Base-by-base conservation (phyloP, 2,329 filamentous ascomycete species). In the Phaeosphaeriaceae sp. region DNA sequence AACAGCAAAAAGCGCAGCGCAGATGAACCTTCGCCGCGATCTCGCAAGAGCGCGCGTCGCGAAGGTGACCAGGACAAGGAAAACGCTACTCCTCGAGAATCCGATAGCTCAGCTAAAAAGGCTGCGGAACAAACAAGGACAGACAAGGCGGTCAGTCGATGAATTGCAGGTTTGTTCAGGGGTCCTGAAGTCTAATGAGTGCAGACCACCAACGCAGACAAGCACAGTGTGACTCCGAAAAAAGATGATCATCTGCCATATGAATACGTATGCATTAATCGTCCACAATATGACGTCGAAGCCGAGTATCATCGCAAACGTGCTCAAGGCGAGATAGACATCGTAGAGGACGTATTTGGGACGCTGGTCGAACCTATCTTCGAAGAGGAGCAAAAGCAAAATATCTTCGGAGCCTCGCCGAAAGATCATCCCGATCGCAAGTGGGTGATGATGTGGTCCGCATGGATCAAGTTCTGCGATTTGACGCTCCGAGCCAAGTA, bases 371-470 rank as follows among this genome's bases (percentile, higher is more conserved):
- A 51, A 17, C 57, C 59, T 31, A 52, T 41, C 13, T 46, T 53
- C 31, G 53, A 67, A 5, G 17, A 52, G 20, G 62, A 62, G n/a
- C 24, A 36, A 17, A 36, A 53, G 6, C 51, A 50, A 2, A 51
- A 44, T 4, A 54, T 66, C 15, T 56, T 51, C 24, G 44, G 25
- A 56, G n/a, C 40, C 54, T 22, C 54, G 62, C 7, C 20, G 24
- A 9, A 42, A 67, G 1, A 31, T 31, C 48, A 62, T 21, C 47
- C 47, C 11, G 55, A 54, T 13, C 60, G 62, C 52, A 70, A 69
- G 51, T 70, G 67, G 66, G 51, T 70, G 6, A 69, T 68, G 7
- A 54, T 66, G 60, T 53, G 54, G 52, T 45, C 51, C n/a, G 57
- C 53, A 20, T 68, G 53, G 54, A 47, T 58, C n/a, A 63, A 54